Conservation (phyloP, 2,329 filamentous ascomycete species). For the Botrytis galanthina region DNA sequence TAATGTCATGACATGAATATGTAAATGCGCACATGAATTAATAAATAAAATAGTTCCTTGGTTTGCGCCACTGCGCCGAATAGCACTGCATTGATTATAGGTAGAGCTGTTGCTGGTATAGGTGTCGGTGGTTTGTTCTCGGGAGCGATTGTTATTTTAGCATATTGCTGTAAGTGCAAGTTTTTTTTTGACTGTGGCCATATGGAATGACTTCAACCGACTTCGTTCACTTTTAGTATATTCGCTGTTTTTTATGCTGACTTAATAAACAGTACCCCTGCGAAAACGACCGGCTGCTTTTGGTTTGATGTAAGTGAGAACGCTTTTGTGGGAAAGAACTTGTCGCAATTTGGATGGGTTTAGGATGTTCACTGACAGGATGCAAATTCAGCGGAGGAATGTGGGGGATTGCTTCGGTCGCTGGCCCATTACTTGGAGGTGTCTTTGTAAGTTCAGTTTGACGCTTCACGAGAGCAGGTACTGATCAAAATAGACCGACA, state of each 20-base stretch:
- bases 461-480: not conserved
- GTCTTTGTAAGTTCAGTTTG: constrained; percentile 27
- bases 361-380: not conserved
- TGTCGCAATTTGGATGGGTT: not conserved
- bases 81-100: constrained; percentile 36
- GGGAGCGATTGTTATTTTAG: constrained; percentile 37
- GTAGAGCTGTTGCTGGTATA: constrained; percentile 37
- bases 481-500: constrained; percentile 23
- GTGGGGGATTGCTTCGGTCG: constrained; percentile 37
- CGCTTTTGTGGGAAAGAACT: not conserved
- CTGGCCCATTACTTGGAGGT: constrained; percentile 39
- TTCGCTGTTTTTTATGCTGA: constrained; percentile 25
- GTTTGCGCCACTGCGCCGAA: constrained; percentile 37
- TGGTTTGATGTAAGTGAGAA: constrained; percentile 29
- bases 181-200: not conserved
- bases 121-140: constrained; percentile 41
- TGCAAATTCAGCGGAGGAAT: constrained; percentile 26
- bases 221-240: not conserved
- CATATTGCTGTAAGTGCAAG: constrained; percentile 25
- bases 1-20: not conserved
- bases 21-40: not conserved
- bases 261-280: constrained; percentile 31
- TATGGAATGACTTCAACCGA: not conserved
- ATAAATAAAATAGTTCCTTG: constrained; percentile 25
- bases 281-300: constrained; percentile 35